Evolutionary conservation across 768 basidiomycete genomes (phyloP).

Genomic region (Suillus decipiens): DNA sequence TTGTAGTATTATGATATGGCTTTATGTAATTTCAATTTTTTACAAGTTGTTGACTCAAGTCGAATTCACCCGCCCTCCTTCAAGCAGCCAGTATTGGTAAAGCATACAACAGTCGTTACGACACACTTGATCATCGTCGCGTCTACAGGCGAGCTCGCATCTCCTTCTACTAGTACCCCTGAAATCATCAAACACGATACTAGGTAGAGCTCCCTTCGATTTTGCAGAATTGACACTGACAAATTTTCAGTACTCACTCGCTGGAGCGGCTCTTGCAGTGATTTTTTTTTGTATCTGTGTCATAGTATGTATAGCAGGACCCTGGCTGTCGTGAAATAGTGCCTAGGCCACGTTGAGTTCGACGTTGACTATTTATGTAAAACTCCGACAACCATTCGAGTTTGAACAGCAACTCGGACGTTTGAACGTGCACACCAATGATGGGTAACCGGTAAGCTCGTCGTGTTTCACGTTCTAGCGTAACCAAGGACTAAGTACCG

Average conservation of each 20-base stretch:
- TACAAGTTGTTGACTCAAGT: neutral
- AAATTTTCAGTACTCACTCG: neutral
- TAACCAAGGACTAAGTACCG: neutral
- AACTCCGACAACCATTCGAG: neutral
- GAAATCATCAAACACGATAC: neutral
- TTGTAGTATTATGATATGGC: neutral
- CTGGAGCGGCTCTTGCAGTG: neutral
- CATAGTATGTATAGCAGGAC: neutral
- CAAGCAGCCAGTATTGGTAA: neutral
- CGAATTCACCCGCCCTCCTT: too few species aligned
- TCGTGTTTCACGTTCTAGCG: neutral
- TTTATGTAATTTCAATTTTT: neutral
- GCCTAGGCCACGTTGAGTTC: neutral
- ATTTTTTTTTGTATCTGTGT: neutral
- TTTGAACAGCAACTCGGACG: neutral
- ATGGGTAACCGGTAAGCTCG: neutral
- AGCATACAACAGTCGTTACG: neutral
- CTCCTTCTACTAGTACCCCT: neutral
- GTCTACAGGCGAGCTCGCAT: neutral
- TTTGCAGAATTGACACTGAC: neutral
- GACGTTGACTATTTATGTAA: neutral
- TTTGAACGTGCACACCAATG: neutral
- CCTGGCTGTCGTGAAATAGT: neutral
- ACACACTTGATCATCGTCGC: neutral
- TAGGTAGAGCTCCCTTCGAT: neutral